Percentiles rank a stretch among this genome's conserved stretches.
These are phyloP conservation scores for Globisporangium canariense DNA, from an alignment of 352 stramenopile genomes.

Conservation along the genomic window DNA sequence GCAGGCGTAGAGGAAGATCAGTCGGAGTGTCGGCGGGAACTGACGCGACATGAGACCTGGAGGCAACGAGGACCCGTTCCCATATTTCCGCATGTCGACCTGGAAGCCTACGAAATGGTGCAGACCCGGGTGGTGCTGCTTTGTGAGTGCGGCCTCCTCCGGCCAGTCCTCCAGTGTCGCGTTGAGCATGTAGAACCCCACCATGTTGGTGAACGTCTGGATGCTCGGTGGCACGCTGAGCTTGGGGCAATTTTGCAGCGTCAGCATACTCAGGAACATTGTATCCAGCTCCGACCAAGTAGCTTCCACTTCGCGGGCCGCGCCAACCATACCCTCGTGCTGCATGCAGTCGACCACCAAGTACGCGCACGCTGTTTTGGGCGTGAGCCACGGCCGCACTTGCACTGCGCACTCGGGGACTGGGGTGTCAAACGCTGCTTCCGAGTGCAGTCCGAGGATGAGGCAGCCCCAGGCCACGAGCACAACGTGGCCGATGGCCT, in stretches of 20 bases:
- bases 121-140: conserved; percentile 26
- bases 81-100: conserved; percentile 20
- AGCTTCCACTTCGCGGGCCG: conserved; percentile 8
- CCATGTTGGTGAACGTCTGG: conserved; percentile 24
- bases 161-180: conserved; percentile 30
- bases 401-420: conserved; percentile 29
- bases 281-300: conserved; percentile 17
- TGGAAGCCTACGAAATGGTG: conserved; percentile 25
- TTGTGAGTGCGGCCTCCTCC: conserved; percentile 22
- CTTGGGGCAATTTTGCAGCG: conserved; percentile 25
- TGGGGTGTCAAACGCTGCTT: conserved; percentile 12
- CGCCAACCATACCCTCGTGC: neutral
- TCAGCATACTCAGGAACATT: conserved; percentile 16
- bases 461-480: conserved; percentile 30
- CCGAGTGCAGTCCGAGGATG: conserved; percentile 28
- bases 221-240: conserved; percentile 31
- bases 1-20: conserved; percentile 32
- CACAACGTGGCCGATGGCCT: conserved; percentile 14
- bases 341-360: conserved; percentile 33
- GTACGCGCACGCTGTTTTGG: conserved; percentile 32
- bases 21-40: conserved; percentile 26
- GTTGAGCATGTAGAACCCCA: conserved; percentile 37
- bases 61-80: conserved; percentile 19
- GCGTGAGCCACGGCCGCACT: conserved; percentile 31
- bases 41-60: conserved; percentile 25